Evolutionary conservation across 1,284 basidiomycete species (phyloP).

Genomic region (Rugiboletus extremiorientalis): DNA sequence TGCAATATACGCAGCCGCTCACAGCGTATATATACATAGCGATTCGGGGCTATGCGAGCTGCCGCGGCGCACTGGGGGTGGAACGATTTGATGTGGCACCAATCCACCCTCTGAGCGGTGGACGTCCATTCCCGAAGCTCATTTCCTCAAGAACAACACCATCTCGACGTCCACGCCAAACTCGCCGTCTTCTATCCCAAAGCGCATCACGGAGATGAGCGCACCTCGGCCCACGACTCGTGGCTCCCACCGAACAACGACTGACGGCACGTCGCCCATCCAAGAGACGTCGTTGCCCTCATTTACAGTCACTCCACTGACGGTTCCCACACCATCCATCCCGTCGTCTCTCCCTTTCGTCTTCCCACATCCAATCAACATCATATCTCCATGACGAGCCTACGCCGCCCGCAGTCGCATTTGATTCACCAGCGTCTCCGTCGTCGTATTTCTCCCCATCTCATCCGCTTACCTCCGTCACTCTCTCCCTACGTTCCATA

Average conservation of each 20-base stretch:
- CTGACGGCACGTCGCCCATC: not conserved
- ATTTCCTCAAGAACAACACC: no score
- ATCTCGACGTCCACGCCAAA: slow-evolving; percentile 1
- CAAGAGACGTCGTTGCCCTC: not conserved
- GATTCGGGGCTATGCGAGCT: no score
- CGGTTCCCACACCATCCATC: no score
- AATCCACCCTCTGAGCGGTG: no score
- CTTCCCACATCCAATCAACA: not conserved
- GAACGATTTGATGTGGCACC: no score
- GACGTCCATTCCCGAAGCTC: not conserved
- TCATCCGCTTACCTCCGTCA: not conserved
- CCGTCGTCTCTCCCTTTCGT: not conserved
- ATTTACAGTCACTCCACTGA: not conserved
- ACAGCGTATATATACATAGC: no score
- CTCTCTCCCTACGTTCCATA: not conserved
- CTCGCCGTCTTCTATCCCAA: not conserved
- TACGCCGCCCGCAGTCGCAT: not conserved
- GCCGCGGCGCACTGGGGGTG: no score
- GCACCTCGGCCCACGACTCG: not conserved
- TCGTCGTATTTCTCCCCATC: not conserved
- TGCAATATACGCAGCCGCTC: no score
- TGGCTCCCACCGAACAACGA: no score
- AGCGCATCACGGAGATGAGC: not conserved
- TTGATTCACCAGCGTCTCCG: slow-evolving; percentile 6
- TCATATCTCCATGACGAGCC: not conserved